A percentile compares a stretch with the other conserved stretches of the same genome.
These are phyloP conservation scores for Leccinum disarticulatum DNA, from an alignment of 768 basidiomycete genomes.

Conservation along the genomic window DNA sequence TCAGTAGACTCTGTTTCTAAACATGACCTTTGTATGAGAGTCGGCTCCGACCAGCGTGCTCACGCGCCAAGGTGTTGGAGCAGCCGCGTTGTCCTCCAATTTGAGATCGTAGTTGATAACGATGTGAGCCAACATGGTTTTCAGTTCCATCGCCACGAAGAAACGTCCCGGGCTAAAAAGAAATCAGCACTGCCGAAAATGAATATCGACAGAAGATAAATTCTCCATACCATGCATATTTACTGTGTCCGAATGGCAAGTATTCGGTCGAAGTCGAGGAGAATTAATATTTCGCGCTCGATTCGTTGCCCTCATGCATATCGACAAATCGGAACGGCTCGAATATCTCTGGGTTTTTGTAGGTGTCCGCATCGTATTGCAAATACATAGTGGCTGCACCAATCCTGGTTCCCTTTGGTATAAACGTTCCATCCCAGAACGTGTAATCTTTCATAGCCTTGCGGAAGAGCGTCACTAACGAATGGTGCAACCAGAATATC, in stretches of 20 bases:
- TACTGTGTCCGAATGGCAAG: not conserved
- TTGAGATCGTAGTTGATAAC: not conserved
- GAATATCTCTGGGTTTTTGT: not conserved
- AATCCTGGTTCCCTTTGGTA: not conserved
- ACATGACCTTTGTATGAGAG: not conserved
- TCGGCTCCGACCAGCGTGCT: not conserved
- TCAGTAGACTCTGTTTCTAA: not conserved
- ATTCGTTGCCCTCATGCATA: not conserved
- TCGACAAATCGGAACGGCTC: not conserved
- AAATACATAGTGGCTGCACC: not conserved
- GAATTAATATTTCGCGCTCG: not conserved
- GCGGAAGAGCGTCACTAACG: not conserved
- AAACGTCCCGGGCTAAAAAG: not conserved
- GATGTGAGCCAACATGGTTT: slow-evolving; percentile 1
- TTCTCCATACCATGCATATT: not conserved
- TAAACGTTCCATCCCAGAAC: not conserved
- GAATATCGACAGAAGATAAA: not conserved
- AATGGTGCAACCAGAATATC: not conserved
- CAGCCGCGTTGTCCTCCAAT: not conserved
- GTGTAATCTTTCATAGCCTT: not conserved
- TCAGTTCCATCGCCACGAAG: not conserved
- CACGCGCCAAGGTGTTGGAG: not conserved
- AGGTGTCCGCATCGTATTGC: not conserved
- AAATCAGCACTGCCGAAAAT: not conserved
- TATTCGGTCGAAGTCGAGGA: not conserved